Conservation (phyloP, 164 flowering plant genomes). For the Aristolochia fimbriata region DNA sequence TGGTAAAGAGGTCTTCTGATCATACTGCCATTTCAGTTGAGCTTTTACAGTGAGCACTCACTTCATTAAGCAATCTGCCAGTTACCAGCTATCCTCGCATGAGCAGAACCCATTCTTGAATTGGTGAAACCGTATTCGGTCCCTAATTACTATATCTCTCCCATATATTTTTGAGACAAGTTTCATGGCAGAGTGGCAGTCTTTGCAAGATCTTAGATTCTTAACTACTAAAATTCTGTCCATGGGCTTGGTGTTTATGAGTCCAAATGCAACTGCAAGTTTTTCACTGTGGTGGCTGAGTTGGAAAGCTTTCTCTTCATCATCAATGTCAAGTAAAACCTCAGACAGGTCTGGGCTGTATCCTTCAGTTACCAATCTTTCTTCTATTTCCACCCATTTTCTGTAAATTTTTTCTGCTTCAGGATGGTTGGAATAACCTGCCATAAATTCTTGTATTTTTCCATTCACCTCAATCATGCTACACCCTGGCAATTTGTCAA, state of each 20-base stretch:
- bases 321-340: constrained; percentile 32
- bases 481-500: constrained; percentile 29
- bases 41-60: no score
- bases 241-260: constrained; percentile 19
- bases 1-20: background rate
- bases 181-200: constrained; percentile 33
- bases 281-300: constrained; percentile 37
- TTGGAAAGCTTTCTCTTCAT: constrained; percentile 31
- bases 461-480: constrained; percentile 38
- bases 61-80: background rate
- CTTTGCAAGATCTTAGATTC: constrained; percentile 34
- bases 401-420: constrained; percentile 26
- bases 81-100: constrained; percentile 35
- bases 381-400: constrained; percentile 30
- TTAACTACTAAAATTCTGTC: constrained; percentile 25
- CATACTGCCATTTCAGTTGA: no score
- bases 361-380: constrained; percentile 19
- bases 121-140: constrained; percentile 33
- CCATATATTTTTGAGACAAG: constrained; percentile 24
- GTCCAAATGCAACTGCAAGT: constrained; percentile 38
- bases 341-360: constrained; percentile 26
- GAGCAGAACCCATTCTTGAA: constrained; percentile 34
- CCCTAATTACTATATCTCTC: constrained; percentile 28
- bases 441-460: constrained; percentile 30
- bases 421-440: constrained; percentile 33